These are phyloP conservation scores for Suillus tomentosus DNA, from an alignment of 768 basidiomycete species.

Conservation along the genomic window DNA sequence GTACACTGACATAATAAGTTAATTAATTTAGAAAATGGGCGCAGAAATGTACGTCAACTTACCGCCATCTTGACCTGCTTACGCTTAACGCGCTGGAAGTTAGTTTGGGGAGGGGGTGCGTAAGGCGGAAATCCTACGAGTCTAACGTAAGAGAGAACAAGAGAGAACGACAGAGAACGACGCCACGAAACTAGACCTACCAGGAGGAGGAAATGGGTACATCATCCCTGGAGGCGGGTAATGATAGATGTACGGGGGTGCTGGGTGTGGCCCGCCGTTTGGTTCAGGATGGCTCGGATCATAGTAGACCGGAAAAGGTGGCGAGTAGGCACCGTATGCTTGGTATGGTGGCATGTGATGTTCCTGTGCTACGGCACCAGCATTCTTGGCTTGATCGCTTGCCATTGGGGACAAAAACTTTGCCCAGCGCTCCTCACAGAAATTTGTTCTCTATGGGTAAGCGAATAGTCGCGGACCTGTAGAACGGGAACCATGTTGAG, in stretches of 20 bases:
- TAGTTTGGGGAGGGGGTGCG: slow-evolving; percentile 22
- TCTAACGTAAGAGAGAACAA: slow-evolving; percentile 20
- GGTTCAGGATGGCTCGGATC: slow-evolving; percentile 35
- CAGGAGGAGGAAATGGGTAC: slow-evolving; percentile 43
- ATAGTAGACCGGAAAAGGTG: slow-evolving; percentile 36
- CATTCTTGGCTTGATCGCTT: slow-evolving; percentile 36
- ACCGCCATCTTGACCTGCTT: slow-evolving; percentile 64
- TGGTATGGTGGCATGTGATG: slow-evolving; percentile 31
- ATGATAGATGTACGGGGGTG: slow-evolving; percentile 39
- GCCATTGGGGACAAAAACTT: slow-evolving; percentile 31
- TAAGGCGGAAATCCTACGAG: slow-evolving; percentile 31
- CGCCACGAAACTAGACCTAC: slow-evolving; percentile 24
- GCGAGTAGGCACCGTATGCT: slow-evolving; percentile 31
- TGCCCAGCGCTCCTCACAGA: slow-evolving; percentile 27
- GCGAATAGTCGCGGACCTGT: slow-evolving; percentile 30
- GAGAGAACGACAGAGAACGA: background rate
- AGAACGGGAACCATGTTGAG: slow-evolving; percentile 23
- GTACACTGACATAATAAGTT: slow-evolving; percentile 43
- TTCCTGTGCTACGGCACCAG: slow-evolving; percentile 40
- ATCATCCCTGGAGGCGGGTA: slow-evolving; percentile 45
- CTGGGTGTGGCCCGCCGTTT: slow-evolving; percentile 27
- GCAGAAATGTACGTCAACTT: slow-evolving; percentile 23
- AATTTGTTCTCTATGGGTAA: slow-evolving; percentile 33
- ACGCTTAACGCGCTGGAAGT: slow-evolving; percentile 42
- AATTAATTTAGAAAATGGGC: slow-evolving; percentile 10